phyloP scores from a whole-genome alignment of 306 rosid genomes.

The Aeschynomene evenia region DNA sequence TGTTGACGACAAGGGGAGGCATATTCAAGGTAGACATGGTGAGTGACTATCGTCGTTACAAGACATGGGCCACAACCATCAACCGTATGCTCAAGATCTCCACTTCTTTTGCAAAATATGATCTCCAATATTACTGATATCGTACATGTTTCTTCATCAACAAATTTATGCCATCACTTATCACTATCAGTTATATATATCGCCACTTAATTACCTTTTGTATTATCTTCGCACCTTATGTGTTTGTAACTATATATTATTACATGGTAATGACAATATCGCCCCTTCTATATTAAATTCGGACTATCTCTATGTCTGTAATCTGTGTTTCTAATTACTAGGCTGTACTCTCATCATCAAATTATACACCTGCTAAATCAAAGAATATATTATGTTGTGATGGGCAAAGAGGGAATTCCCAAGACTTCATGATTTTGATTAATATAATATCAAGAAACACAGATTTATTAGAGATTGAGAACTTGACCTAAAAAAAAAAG shows the following conservation, averaged over 20 bases:
- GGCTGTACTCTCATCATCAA: not conserved
- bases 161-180: not conserved
- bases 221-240: slow-evolving; percentile 15
- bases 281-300: slow-evolving; percentile 5
- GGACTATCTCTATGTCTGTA: not conserved
- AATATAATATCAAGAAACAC: not conserved
- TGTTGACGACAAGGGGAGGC: slow-evolving; percentile 70
- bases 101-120: slow-evolving; percentile 61
- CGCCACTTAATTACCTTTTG: not conserved
- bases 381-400: not conserved
- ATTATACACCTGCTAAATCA: not conserved
- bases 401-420: not conserved
- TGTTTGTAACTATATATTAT: slow-evolving; percentile 29
- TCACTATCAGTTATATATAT: too few species aligned
- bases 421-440: not conserved
- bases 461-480: too few species aligned
- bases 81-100: slow-evolving; percentile 74
- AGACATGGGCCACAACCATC: slow-evolving; percentile 72
- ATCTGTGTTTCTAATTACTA: not conserved
- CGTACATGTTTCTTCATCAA: too few species aligned
- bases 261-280: not conserved
- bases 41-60: slow-evolving; percentile 62
- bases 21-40: slow-evolving; percentile 86
- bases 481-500: too few species aligned
- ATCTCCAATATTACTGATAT: slow-evolving; percentile 43